Conservation (phyloP, 768 basidiomycete species). For the Rhodotorula toruloides region DNA sequence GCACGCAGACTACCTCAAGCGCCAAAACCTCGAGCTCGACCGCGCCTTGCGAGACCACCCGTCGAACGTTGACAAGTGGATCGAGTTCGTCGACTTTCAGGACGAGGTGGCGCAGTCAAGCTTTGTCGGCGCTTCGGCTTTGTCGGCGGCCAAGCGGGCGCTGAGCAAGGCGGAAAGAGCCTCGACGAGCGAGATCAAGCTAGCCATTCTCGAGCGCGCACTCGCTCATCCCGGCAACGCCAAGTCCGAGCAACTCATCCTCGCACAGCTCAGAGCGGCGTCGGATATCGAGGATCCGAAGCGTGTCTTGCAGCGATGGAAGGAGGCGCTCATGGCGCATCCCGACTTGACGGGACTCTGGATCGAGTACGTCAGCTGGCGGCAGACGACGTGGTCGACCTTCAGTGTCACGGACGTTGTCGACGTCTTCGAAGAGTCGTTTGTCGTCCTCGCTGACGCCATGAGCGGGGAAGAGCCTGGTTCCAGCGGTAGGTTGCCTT, state of each 20-base stretch:
- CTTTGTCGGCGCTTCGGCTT: constrained; percentile 28
- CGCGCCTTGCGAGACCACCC: constrained; percentile 41
- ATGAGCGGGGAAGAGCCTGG: constrained; percentile 15
- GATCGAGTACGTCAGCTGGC: constrained; percentile 46
- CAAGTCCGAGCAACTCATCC: constrained; percentile 40
- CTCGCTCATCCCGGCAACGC: constrained; percentile 42
- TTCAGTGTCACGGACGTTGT: constrained; percentile 46
- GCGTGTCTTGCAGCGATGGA: constrained; percentile 46
- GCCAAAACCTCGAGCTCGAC: constrained; percentile 41
- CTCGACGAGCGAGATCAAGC: constrained; percentile 44
- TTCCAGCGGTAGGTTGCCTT: constrained; percentile 25
- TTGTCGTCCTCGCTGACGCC: constrained; percentile 34
- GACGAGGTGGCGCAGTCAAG: constrained; percentile 36
- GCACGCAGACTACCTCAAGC: constrained; percentile 37
- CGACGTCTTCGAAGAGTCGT: constrained; percentile 44
- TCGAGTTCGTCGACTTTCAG: constrained; percentile 43
- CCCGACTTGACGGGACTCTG: constrained; percentile 44
- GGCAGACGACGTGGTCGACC: constrained; percentile 37
- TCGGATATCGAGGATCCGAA: constrained; percentile 45
- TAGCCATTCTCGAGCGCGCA: constrained; percentile 46
- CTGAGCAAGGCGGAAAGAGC: constrained; percentile 23
- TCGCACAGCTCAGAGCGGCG: constrained; percentile 46
- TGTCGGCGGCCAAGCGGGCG: constrained; percentile 10
- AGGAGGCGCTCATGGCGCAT: constrained; percentile 40
- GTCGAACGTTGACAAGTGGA: constrained; percentile 43